These are phyloP conservation scores for Exophiala mesophila DNA, from an alignment of 2,329 filamentous ascomycete genomes.

Conservation along the genomic window DNA sequence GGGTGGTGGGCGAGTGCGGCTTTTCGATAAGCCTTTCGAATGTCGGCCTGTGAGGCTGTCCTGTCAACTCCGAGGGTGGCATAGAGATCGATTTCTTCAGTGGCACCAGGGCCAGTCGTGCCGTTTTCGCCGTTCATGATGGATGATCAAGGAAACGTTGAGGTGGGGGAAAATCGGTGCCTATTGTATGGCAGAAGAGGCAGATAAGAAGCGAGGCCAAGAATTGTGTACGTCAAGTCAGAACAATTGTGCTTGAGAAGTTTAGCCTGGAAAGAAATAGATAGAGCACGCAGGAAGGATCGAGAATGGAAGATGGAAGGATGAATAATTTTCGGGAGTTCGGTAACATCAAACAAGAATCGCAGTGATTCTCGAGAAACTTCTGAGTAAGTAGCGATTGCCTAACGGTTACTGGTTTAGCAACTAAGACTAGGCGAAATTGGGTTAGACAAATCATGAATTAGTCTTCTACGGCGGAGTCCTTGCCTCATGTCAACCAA, in stretches of 20 bases:
- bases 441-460: neutral
- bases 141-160: constrained; percentile 1
- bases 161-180: too few species aligned
- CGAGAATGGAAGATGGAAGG: neutral
- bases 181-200: too few species aligned
- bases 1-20: constrained; percentile 86
- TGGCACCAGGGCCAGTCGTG: neutral
- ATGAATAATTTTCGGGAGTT: neutral
- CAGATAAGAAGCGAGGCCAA: neutral
- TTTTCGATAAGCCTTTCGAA: constrained; percentile 75
- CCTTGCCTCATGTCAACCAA: constrained; percentile 6
- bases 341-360: neutral
- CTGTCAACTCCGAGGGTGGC: constrained; percentile 56
- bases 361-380: neutral
- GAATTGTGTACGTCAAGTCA: neutral
- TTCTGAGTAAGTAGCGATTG: neutral
- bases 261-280: too few species aligned
- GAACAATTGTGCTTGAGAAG: neutral
- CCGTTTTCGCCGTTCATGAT: constrained; percentile 18
- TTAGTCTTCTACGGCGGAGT: neutral
- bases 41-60: constrained; percentile 29
- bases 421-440: neutral
- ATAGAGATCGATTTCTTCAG: constrained; percentile 25
- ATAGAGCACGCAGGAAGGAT: too few species aligned
- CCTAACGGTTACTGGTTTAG: neutral